A percentile compares a stretch with the other conserved stretches of the same genome.
Evolutionary conservation across 306 rosid species (phyloP).

Genomic region (Geum urbanum): DNA sequence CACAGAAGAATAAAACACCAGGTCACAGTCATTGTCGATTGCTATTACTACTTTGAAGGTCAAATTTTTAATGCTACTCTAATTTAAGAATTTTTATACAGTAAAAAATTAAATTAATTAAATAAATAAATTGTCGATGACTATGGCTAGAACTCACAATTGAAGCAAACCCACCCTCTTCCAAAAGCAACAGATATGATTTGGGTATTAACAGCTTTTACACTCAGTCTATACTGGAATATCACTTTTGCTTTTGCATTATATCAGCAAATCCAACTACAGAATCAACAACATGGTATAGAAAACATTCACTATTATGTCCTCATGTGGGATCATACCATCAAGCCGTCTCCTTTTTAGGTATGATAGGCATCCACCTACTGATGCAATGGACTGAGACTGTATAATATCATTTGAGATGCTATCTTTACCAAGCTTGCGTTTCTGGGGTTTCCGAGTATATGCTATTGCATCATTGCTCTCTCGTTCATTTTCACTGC

Average conservation of each 20-base stretch:
- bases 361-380: slow-evolving; percentile 55
- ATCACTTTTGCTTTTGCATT: background rate
- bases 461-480: slow-evolving; percentile 48
- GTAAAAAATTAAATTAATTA: too few species aligned
- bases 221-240: background rate
- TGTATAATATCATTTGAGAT: slow-evolving; percentile 43
- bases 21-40: background rate
- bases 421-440: slow-evolving; percentile 46
- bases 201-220: background rate
- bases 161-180: background rate
- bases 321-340: slow-evolving; percentile 39
- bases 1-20: background rate
- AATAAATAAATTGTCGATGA: background rate
- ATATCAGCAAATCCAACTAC: background rate
- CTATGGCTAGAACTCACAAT: background rate
- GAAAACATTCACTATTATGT: background rate
- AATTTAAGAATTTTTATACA: background rate
- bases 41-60: background rate
- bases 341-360: slow-evolving; percentile 54
- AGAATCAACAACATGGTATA: background rate
- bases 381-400: slow-evolving; percentile 43
- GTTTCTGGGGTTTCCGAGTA: slow-evolving; percentile 44
- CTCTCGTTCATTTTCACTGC: slow-evolving; percentile 65
- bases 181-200: background rate
- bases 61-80: background rate